Base-by-base conservation (phyloP, 2,329 filamentous ascomycete species). In the Grosmannia serpens region DNA sequence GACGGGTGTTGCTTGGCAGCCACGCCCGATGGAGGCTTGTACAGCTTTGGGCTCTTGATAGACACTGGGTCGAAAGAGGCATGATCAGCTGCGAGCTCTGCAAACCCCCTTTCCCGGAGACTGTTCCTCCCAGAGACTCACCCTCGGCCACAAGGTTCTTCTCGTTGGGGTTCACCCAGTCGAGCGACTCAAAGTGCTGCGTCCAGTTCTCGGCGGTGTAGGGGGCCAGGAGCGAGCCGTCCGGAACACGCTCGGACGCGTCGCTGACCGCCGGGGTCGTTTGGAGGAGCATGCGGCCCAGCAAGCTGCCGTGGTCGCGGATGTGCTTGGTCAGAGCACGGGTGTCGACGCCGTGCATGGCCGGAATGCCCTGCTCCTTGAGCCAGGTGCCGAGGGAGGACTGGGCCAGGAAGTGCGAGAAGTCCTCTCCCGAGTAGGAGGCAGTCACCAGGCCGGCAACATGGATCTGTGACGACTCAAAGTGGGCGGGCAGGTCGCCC, bases 301-400 rank as follows among this genome's bases (percentile, higher is more conserved):
- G 85, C 90, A 97, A 96, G 77, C 91, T 96, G 69, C 94, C 94
- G 73, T 96, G 85, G 68, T 95, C 82, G 66, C 94, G 84, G 66
- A 99, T 96, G 70, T 86, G 87, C 81, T 97, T 96, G 56, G 94
- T 99, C 71, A 99, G 76, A 58, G 89, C 87, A 70, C 94, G 82
- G 51, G 94, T 99, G 75, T 99, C 94, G 61, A 99, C 87, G 60
- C 91, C 94, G 69, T 94, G 94, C 72, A 99, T 91, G 67, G 91
- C 94, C 47, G 94, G 94, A 58, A 99, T 81, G 61, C 86, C 89
- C 74, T 97, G 89, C 75, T 97, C 91, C 77, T 96, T 96, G 68
- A 99, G 81, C 94, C 94, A 99, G 71, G 87, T 81, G 61, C 92
- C 92, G 56, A 99, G 79, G 4, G 92, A 97, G 52, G 91, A 96